Evolutionary conservation across 2,329 filamentous ascomycete genomes (phyloP).

Genomic region (Trichoderma citrinoviride): DNA sequence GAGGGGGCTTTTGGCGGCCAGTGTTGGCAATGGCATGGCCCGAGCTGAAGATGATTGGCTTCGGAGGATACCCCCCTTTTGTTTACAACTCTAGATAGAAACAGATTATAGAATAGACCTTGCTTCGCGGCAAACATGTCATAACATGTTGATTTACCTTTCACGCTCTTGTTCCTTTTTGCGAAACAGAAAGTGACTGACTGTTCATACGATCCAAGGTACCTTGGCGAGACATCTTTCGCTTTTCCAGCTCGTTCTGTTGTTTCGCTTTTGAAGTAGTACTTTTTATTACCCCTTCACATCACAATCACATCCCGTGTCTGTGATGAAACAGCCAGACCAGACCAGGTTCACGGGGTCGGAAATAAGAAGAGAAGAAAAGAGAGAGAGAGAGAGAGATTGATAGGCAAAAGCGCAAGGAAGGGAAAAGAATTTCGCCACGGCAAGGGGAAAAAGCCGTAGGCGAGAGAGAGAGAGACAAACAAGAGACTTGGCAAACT

Average conservation of each 20-base stretch:
- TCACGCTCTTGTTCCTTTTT: not conserved
- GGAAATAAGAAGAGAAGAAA: not conserved
- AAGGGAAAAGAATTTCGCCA: not conserved
- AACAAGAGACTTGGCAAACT: too few relatives aligned
- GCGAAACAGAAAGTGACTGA: not conserved
- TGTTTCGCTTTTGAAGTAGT: too few relatives aligned
- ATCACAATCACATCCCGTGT: too few relatives aligned
- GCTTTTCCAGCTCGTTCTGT: too few relatives aligned
- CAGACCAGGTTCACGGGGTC: not conserved
- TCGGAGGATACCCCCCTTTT: conserved; percentile 30
- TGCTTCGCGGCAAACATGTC: conserved; percentile 19
- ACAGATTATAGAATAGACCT: conserved; percentile 17
- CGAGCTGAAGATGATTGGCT: conserved; percentile 33
- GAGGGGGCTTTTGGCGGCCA: conserved; percentile 27
- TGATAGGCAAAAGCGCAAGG: too few relatives aligned
- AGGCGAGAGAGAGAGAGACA: conserved; percentile 9
- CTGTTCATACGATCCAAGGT: not conserved
- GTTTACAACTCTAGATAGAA: conserved; percentile 20
- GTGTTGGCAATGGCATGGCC: conserved; percentile 30
- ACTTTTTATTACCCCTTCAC: too few relatives aligned
- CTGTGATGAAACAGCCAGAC: not conserved
- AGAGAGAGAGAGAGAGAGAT: not conserved
- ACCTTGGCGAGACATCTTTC: not conserved
- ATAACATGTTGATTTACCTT: not conserved
- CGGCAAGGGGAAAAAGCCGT: not conserved